phyloP scores from a whole-genome alignment of 805 yeast genomes.

The Vanderwaltozyma yarrowii region DNA sequence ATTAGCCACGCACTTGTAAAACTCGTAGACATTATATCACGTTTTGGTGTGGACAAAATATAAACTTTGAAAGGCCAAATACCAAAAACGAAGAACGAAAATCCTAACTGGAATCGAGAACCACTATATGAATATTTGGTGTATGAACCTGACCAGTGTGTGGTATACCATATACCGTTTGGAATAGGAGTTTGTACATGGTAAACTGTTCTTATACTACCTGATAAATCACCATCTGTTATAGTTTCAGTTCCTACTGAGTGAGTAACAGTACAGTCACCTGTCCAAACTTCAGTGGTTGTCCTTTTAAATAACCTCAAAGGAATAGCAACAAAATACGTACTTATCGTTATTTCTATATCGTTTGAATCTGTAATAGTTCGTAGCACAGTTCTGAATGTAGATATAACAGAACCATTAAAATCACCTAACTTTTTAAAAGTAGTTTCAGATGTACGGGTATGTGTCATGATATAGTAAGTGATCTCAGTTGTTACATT shows the following conservation, averaged over 20 bases:
- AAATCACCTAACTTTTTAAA: background rate
- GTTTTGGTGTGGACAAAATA: background rate
- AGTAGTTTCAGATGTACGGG: background rate
- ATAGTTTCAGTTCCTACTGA: background rate
- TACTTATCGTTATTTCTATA: background rate
- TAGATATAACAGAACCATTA: background rate
- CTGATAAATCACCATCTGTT: slow-evolving; percentile 1
- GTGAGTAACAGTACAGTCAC: background rate
- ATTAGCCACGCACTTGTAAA: background rate
- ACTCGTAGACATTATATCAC: background rate
- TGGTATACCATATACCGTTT: background rate
- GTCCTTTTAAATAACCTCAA: background rate
- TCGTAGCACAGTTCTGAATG: background rate
- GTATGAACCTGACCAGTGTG: background rate
- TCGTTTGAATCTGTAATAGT: background rate
- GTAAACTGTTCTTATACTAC: slow-evolving; percentile 2
- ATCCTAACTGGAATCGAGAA: background rate
- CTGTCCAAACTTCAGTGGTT: background rate
- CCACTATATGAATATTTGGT: background rate
- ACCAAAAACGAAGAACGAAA: background rate
- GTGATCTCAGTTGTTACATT: slow-evolving; percentile 4
- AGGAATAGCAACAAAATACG: background rate
- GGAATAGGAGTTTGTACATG: slow-evolving; percentile 4
- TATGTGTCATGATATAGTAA: background rate
- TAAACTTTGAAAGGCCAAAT: background rate